Evolutionary conservation across 495 filamentous ascomycete genomes (phyloP), one percentile per base, ranked within the genome.

Genomic region (Talaromyces stipitatus): DNA sequence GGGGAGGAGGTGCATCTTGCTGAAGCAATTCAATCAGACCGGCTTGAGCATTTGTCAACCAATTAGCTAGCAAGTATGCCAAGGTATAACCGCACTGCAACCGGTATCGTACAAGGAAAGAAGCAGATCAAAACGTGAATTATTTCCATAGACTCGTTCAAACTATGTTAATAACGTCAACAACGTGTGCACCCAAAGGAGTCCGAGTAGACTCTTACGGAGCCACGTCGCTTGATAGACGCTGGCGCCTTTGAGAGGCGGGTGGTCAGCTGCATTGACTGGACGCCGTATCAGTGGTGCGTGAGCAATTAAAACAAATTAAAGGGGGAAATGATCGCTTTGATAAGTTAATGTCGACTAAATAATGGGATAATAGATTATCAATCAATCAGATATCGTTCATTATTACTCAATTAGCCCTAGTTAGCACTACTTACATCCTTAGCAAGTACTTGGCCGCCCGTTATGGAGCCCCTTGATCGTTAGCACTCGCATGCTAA

Each of bases 141-240:
- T 41, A 4, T 41, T 18, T 41, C 36, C n/a, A 41, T 16, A 18
- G 14, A 41, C 18, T 41, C 9, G 3, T 41, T 41, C 36, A 10
- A 20, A 38, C 8, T 41, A 7, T 41, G 8, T 41, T 8, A 7
- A 7, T 16, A 41, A 18, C 8, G 36, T 14, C n/a, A 5, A 8
- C 16, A 9, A 20, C 36, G 36, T 41, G 6, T 2, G 9, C 16
- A 20, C 5, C 18, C n/a, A 18, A 41, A 41, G 9, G 36, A 41
- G 36, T 4, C 33, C 9, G 36, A 18, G 18, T 41, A 16, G 36
- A 41, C 36, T 54, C 12, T 38, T 22, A 20, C 51, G 51, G 30
- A 29, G 51, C 51, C 51, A 54, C 51, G 51, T 54, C 51, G 51
- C 29, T 54, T 33, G 18, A n/a, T 38, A 54, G 32, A 54, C 51